phyloP scores from a whole-genome alignment of 345 rosid species.

The Heritiera fomes region DNA sequence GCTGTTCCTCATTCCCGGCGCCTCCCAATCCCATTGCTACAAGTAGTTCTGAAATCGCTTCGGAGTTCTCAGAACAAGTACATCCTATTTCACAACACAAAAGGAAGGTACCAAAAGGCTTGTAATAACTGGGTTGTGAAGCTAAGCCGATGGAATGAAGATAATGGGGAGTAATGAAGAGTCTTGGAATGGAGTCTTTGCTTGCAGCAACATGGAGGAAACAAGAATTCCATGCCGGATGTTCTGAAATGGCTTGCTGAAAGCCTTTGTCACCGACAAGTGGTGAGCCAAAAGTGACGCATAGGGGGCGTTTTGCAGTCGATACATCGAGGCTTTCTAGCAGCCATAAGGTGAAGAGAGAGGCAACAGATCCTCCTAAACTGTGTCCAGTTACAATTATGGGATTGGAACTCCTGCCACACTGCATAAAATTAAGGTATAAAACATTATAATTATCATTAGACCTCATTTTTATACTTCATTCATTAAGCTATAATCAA shows the following conservation, averaged over 20 bases:
- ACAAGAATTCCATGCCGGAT: slow-evolving; percentile 10
- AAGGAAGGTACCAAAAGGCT: slow-evolving; percentile 20
- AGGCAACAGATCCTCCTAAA: slow-evolving; percentile 71
- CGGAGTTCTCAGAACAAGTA: slow-evolving; percentile 53
- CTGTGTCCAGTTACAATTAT: slow-evolving; percentile 56
- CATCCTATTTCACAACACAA: slow-evolving; percentile 24
- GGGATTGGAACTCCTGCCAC: neutral
- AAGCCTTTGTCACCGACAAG: slow-evolving; percentile 24
- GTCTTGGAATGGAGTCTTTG: slow-evolving; percentile 9
- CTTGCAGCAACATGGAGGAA: slow-evolving; percentile 15
- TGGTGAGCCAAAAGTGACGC: slow-evolving; percentile 76
- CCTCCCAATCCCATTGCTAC: neutral
- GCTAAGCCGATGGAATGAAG: neutral
- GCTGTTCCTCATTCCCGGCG: neutral
- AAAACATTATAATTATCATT: too few species aligned
- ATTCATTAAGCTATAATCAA: too few species aligned
- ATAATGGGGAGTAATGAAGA: slow-evolving; percentile 13
- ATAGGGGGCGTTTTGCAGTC: slow-evolving; percentile 39
- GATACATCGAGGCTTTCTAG: slow-evolving; percentile 33
- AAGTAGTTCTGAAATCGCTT: slow-evolving; percentile 9
- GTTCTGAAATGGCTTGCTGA: slow-evolving; percentile 19
- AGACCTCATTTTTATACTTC: neutral
- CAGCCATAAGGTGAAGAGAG: slow-evolving; percentile 68
- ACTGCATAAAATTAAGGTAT: neutral
- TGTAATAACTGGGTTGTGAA: neutral